Base-by-base conservation (phyloP, 495 filamentous ascomycete species). In the Durotheca rogersii region DNA sequence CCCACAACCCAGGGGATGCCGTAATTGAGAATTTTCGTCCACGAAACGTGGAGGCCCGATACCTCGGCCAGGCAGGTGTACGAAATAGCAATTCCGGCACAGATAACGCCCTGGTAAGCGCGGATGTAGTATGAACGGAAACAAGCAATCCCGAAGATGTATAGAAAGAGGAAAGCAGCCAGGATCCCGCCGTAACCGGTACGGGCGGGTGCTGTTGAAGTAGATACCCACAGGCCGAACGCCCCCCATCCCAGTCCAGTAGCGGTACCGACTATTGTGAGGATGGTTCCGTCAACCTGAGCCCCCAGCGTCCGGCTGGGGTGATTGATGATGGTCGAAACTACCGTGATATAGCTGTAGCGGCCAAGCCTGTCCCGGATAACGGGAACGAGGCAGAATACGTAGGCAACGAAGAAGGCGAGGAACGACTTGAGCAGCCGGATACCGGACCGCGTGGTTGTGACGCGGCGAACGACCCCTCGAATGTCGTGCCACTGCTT, bases 1-100 rank as follows among this genome's bases (percentile, higher is more conserved):
- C 79, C 79, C 16, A 80, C 52, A 10, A 75, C 53, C 78, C 78
- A 82, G n/a, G 79, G 79, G 30, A 81, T 64, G 1, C 71, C 79
- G 61, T 80, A 82, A 40, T 70, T 63, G 47, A 74, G 72, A 6
- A 82, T 52, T 47, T 76, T 76, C 16, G 35, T 41, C 71, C 73
- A 78, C 29, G 70, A 48, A 17, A 78, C 65, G 15, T 49, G 21
- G 31, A 54, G 46, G 9, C 70, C 63, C 4, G 73, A 72, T 30
- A 66, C 53, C 19, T 78, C 72, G 16, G 78, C 76, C 5, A 82
- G 57, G 47, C 69, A 73, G 6, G 75, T 71, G 51, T 78, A 82
- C 12, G 69, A 72, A 16, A 81, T 72, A 0, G 78, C 75, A 34
- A 82, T 67, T 6, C 79, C 79, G 21, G 78, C 76, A 47, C 73